These are phyloP conservation scores for Dicorynia guianensis DNA, from an alignment of 306 rosid species.

Conservation along the genomic window DNA sequence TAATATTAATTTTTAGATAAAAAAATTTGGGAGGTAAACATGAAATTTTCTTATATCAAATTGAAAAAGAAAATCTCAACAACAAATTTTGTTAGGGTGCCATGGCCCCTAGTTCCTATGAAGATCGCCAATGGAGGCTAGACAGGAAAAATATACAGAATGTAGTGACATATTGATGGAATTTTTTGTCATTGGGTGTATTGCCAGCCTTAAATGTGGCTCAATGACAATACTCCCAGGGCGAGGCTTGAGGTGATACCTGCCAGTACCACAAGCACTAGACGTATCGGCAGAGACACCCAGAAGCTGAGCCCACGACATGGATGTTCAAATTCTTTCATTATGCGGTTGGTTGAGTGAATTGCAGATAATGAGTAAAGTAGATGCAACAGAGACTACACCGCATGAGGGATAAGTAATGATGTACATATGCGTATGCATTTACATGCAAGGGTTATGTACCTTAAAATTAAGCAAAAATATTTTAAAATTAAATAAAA, in stretches of 20 bases:
- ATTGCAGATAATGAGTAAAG: neutral
- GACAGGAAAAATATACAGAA: neutral
- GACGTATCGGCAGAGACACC: constrained; percentile 47
- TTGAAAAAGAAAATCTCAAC: too few species aligned
- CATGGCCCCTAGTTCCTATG: too few species aligned
- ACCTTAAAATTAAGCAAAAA: too few species aligned
- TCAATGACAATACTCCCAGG: constrained; percentile 74
- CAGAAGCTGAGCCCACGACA: constrained; percentile 65
- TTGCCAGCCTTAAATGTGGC: constrained; percentile 63
- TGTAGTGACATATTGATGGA: neutral
- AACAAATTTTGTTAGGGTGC: too few species aligned
- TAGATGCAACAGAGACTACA: constrained; percentile 3
- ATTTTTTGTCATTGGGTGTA: constrained; percentile 56
- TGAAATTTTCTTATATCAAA: too few species aligned
- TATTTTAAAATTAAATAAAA: too few species aligned
- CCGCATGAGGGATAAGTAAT: neutral
- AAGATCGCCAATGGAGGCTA: too few species aligned
- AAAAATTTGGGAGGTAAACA: too few species aligned
- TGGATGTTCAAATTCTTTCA: constrained; percentile 47
- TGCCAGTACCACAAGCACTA: constrained; percentile 62
- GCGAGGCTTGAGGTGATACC: constrained; percentile 82
- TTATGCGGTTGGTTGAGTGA: constrained; percentile 8
- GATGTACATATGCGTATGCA: too few species aligned
- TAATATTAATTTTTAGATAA: too few species aligned
- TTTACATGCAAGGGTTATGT: too few species aligned